phyloP scores from a whole-genome alignment of 2,329 filamentous ascomycete species.

The Endoconidiophora laricicola region DNA sequence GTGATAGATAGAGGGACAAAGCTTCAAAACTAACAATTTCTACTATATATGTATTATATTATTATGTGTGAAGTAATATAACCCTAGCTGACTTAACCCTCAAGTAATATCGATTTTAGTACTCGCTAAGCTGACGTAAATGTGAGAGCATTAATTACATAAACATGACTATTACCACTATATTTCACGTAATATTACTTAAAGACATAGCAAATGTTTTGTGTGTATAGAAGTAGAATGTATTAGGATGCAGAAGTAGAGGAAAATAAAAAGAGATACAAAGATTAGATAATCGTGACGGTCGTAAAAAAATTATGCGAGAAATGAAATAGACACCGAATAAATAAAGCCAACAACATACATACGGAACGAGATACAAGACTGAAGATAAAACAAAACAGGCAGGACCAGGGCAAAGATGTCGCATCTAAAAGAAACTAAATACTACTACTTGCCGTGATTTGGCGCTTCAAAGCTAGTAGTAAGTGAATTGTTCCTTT shows the following conservation, averaged over 20 bases:
- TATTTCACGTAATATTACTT: too few species aligned
- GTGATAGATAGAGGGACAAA: too few species aligned
- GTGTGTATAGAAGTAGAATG: constrained; percentile 1
- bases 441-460: not conserved
- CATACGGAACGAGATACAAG: constrained; percentile 1
- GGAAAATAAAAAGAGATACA: constrained; percentile 9
- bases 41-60: too few species aligned
- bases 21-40: too few species aligned
- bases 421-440: not conserved
- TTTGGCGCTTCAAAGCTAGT: not conserved
- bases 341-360: not conserved
- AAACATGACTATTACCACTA: too few species aligned
- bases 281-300: constrained; percentile 11
- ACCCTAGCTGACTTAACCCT: too few species aligned
- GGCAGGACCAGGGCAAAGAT: constrained; percentile 3
- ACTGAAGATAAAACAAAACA: constrained; percentile 3
- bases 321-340: constrained; percentile 12
- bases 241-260: constrained; percentile 8
- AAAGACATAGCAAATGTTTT: not conserved
- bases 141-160: too few species aligned
- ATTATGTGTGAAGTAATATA: too few species aligned
- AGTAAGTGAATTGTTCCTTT: not conserved
- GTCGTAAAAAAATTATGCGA: constrained; percentile 9
- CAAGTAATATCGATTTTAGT: too few species aligned
- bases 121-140: too few species aligned